phyloP scores from a whole-genome alignment of 1,139 yeast species.

The Blastobotrys serpentis region DNA sequence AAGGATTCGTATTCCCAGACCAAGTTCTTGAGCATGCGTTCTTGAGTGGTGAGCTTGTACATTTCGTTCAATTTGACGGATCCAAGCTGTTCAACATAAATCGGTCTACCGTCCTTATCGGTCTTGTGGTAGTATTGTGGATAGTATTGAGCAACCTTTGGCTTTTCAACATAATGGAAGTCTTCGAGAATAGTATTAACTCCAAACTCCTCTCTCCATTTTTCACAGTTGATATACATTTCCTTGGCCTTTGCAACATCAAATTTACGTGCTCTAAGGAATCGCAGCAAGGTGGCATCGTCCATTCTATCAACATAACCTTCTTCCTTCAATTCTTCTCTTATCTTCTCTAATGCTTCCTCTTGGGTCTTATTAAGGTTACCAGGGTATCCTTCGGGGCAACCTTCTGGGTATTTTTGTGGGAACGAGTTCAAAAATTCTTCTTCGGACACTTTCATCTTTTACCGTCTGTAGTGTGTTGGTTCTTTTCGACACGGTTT shows the following conservation, averaged over 20 bases:
- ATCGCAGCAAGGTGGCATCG: conserved; percentile 85
- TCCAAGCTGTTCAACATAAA: conserved; percentile 91
- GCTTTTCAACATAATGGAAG: conserved; percentile 88
- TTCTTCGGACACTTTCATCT: conserved; percentile 12
- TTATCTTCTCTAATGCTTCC: conserved; percentile 56
- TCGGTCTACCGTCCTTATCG: conserved; percentile 95
- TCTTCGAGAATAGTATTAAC: conserved; percentile 81
- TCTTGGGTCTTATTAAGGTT: conserved; percentile 70
- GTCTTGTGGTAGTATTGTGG: conserved; percentile 98
- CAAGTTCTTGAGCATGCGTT: conserved; percentile 90
- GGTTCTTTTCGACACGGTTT: not conserved
- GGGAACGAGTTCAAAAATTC: conserved; percentile 48
- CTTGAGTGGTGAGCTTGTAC: conserved; percentile 92
- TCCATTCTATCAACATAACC: conserved; percentile 79
- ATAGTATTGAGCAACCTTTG: conserved; percentile 81
- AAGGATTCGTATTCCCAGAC: conserved; percentile 98
- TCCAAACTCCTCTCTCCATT: conserved; percentile 87
- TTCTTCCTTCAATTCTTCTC: conserved; percentile 54
- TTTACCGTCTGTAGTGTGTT: not conserved
- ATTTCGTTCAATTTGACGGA: conserved; percentile 83
- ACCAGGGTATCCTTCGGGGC: conserved; percentile 79
- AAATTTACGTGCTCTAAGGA: conserved; percentile 93
- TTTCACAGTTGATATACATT: conserved; percentile 86
- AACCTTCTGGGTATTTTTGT: conserved; percentile 60
- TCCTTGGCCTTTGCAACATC: conserved; percentile 73